These are phyloP conservation scores for Alternaria gaisen DNA, from an alignment of 2,329 filamentous ascomycete genomes.

Conservation along the genomic window DNA sequence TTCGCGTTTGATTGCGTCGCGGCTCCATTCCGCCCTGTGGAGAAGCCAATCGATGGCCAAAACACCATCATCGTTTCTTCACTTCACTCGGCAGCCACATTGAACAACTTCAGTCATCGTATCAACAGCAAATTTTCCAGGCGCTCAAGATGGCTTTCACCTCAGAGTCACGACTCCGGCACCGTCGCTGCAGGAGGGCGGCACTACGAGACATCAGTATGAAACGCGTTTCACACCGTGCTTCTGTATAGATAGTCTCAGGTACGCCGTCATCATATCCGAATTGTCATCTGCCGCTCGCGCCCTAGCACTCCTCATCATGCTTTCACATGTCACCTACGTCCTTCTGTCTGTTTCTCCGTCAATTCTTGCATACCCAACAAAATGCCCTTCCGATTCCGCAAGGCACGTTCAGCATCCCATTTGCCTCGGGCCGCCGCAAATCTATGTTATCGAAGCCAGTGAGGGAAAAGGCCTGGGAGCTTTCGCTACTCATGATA, in stretches of 20 bases:
- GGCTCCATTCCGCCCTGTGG: conserved; percentile 2
- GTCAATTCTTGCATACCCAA: conserved; percentile 8
- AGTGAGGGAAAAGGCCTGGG: conserved; percentile 56
- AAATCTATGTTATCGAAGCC: conserved; percentile 37
- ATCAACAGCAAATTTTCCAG: accelerated
- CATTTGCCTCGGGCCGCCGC: conserved; percentile 36
- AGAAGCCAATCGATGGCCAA: neutral
- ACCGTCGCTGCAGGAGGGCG: conserved; percentile 5
- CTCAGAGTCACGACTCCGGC: neutral
- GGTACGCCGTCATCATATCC: neutral
- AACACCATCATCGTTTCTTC: neutral
- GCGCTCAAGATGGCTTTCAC: neutral
- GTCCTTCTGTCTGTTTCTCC: neutral
- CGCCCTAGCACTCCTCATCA: neutral
- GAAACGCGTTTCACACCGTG: conserved; percentile 29
- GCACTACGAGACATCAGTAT: conserved; percentile 18
- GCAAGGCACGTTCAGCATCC: conserved; percentile 26
- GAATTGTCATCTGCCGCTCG: neutral
- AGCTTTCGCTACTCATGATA: conserved; percentile 50
- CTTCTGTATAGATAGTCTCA: neutral
- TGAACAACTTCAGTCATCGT: neutral
- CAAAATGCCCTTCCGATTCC: conserved; percentile 21
- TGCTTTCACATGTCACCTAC: neutral
- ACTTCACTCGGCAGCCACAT: neutral
- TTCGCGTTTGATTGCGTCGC: neutral